Evolutionary conservation across 2,329 filamentous ascomycete genomes (phyloP).

Genomic region (Alternaria sp.): DNA sequence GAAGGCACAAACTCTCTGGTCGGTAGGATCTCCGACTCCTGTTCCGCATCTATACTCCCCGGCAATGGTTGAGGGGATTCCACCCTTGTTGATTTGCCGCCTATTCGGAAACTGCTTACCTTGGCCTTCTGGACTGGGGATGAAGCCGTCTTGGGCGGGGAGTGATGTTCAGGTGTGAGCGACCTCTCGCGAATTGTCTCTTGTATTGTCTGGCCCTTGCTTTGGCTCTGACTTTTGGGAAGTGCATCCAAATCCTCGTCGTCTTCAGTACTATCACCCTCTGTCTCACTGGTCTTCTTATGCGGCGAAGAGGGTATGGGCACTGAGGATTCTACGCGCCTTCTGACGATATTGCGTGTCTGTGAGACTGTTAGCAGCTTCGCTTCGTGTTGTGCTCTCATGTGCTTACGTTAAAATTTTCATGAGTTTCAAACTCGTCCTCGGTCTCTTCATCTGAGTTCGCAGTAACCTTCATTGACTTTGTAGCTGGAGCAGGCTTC

Average conservation of each 20-base stretch:
- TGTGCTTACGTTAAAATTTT: conserved; percentile 39
- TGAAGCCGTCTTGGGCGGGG: conserved; percentile 7
- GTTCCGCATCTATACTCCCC: not conserved
- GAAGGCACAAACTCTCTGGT: conserved; percentile 4
- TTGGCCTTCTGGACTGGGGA: conserved; percentile 24
- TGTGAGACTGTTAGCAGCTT: conserved; percentile 16
- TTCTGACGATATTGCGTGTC: conserved; percentile 20
- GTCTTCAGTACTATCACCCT: conserved; percentile 2
- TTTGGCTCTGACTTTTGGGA: conserved; percentile 27
- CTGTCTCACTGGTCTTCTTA: not conserved
- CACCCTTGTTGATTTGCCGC: conserved; percentile 30
- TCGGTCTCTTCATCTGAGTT: conserved; percentile 42
- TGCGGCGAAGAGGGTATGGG: not conserved
- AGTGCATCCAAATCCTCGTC: conserved; percentile 53
- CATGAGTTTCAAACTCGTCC: conserved; percentile 50
- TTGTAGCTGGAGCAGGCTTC: conserved; percentile 9
- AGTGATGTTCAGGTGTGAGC: conserved; percentile 12
- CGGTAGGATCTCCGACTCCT: not conserved
- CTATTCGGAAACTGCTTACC: conserved; percentile 40
- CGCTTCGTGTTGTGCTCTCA: too few relatives aligned
- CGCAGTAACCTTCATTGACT: conserved; percentile 9
- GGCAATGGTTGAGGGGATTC: conserved; percentile 6
- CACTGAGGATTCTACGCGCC: not conserved
- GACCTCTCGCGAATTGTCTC: conserved; percentile 6
- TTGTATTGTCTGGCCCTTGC: not conserved